A percentile compares a stretch with the other conserved stretches of the same genome.
phyloP scores from a whole-genome alignment of 148 eudicot species.

The Chenopodium suecicum region DNA sequence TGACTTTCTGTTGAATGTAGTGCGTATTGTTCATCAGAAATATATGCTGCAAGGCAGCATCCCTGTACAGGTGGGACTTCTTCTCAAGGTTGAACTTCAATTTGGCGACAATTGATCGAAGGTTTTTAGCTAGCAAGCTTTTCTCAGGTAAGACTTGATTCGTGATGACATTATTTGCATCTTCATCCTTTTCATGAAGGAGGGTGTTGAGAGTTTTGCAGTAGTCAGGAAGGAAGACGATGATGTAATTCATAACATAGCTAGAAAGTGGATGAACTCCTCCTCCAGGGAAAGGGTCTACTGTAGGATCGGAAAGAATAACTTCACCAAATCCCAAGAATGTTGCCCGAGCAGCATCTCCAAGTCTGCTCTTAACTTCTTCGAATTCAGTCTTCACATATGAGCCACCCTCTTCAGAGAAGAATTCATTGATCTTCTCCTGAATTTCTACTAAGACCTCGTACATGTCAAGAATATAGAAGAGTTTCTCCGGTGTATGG shows the following conservation, averaged over 20 bases:
- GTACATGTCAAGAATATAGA: slow-evolving; percentile 64
- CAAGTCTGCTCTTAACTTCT: slow-evolving; percentile 43
- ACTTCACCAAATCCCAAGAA: slow-evolving; percentile 48
- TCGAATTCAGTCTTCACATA: slow-evolving; percentile 49
- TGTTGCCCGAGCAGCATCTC: slow-evolving; percentile 48
- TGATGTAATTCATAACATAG: slow-evolving; percentile 77
- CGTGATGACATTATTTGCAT: not conserved
- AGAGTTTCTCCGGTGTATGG: slow-evolving; percentile 62
- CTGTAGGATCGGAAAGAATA: slow-evolving; percentile 47
- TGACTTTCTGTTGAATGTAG: slow-evolving; percentile 64
- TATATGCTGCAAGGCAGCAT: slow-evolving; percentile 50
- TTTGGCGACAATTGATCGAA: slow-evolving; percentile 38
- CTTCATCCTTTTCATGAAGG: slow-evolving; percentile 33
- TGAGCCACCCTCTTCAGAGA: slow-evolving; percentile 39
- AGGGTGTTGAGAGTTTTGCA: slow-evolving; percentile 51
- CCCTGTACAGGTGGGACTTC: slow-evolving; percentile 58
- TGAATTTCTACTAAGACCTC: slow-evolving; percentile 48
- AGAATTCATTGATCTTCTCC: slow-evolving; percentile 45
- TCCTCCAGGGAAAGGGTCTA: slow-evolving; percentile 49
- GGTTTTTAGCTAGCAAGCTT: slow-evolving; percentile 36
- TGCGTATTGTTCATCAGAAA: slow-evolving; percentile 78
- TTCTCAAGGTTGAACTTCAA: slow-evolving; percentile 57
- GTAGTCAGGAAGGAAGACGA: slow-evolving; percentile 39
- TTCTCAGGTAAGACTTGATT: slow-evolving; percentile 5
- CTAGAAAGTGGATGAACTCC: slow-evolving; percentile 65